Percentiles rank a stretch among this genome's conserved stretches.
Conservation (phyloP, 2,329 filamentous ascomycete species). For the Aureobasidium sp. region DNA sequence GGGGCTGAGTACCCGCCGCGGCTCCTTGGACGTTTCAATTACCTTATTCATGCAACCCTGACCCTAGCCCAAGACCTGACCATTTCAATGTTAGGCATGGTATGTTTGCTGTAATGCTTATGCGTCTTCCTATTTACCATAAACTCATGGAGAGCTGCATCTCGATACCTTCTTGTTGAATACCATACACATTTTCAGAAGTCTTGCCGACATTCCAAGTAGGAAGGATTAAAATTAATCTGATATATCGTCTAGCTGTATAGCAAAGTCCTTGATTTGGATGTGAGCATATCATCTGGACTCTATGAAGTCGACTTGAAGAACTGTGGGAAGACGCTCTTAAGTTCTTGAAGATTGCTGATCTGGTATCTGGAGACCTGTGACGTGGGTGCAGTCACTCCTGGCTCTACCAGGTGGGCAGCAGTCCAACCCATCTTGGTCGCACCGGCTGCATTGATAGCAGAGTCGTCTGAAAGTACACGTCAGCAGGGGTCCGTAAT, state of each 20-base stretch:
- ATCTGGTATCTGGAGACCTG: conserved; percentile 65
- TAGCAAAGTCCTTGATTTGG: neutral
- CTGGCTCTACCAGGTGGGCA: conserved; percentile 76
- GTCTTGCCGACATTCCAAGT: neutral
- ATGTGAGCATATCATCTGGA: neutral
- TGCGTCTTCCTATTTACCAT: neutral
- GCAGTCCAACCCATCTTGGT: conserved; percentile 77
- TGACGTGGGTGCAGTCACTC: conserved; percentile 51
- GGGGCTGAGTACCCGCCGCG: neutral
- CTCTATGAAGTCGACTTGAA: conserved; percentile 52
- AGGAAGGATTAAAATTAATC: neutral
- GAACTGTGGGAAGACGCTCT: conserved; percentile 69
- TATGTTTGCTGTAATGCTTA: neutral
- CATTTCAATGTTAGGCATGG: neutral
- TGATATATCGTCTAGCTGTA: neutral
- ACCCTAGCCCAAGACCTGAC: neutral
- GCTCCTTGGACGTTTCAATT: conserved; percentile 5
- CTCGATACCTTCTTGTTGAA: neutral
- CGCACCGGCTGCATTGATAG: conserved; percentile 69
- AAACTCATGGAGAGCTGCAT: neutral
- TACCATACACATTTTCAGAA: neutral
- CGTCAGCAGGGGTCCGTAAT: neutral
- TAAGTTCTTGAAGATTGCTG: conserved; percentile 64
- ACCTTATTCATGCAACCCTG: neutral
- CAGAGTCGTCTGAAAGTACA: conserved; percentile 66